phyloP scores from a whole-genome alignment of 306 rosid species.

The Inga laurina region DNA sequence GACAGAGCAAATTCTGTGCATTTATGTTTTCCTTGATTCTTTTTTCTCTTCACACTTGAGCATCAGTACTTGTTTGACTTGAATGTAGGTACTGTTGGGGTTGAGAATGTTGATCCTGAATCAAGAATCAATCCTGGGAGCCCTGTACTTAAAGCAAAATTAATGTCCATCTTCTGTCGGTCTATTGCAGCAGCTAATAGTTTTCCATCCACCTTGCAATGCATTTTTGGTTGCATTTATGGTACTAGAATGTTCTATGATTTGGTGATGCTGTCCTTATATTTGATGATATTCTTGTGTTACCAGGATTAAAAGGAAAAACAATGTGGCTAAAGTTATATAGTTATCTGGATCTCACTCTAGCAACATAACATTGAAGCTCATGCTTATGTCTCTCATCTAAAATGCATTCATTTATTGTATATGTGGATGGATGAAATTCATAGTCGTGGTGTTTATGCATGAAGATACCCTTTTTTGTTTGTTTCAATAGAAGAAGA shows the following conservation, averaged over 20 bases:
- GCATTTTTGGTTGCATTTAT: constrained; percentile 93
- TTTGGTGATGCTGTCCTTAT: constrained; percentile 18
- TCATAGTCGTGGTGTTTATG: neutral
- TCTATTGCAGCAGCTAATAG: constrained; percentile 91
- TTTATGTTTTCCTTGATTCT: constrained; percentile 3
- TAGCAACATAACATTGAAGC: neutral
- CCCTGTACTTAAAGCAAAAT: constrained; percentile 72
- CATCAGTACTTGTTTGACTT: constrained; percentile 28
- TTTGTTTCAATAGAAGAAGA: neutral
- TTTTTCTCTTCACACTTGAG: constrained; percentile 14
- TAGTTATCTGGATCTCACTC: neutral
- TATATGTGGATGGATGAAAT: neutral
- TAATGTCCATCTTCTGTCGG: constrained; percentile 91
- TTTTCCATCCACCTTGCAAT: constrained; percentile 93
- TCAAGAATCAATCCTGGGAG: constrained; percentile 76
- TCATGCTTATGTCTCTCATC: constrained; percentile 3
- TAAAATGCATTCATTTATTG: neutral
- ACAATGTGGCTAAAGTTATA: constrained; percentile 6
- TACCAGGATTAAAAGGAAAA: constrained; percentile 1
- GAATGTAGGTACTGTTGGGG: constrained; percentile 71
- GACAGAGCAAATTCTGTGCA: neutral
- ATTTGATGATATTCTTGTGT: constrained; percentile 26
- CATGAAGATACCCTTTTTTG: neutral
- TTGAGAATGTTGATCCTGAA: constrained; percentile 62
- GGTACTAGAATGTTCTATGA: constrained; percentile 51